Evolutionary conservation across 139 green algal genomes (phyloP).

Genomic region (Haematococcus lacustris): DNA sequence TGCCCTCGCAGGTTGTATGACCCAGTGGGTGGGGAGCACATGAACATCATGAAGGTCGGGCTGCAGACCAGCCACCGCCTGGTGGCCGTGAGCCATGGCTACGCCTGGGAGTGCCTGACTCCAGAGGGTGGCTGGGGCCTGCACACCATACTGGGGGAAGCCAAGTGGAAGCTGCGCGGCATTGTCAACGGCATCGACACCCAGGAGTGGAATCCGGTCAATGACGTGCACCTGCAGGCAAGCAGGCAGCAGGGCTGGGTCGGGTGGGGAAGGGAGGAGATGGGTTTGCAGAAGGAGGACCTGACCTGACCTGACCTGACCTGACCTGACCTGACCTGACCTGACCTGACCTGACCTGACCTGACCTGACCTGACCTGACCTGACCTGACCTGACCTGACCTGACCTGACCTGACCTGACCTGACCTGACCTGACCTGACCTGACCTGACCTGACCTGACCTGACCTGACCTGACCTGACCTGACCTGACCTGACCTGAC

Average conservation of each 20-base stretch:
- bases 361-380: too few species aligned
- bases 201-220: conserved; percentile 31
- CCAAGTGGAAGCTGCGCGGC: conserved; percentile 84
- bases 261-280: background rate
- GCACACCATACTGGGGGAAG: conserved; percentile 71
- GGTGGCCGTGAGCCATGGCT: conserved; percentile 78
- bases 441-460: too few species aligned
- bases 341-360: too few species aligned
- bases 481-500: too few species aligned
- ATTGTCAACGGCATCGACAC: conserved; percentile 97
- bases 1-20: conserved; percentile 55
- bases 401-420: too few species aligned
- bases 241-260: background rate
- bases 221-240: conserved; percentile 44
- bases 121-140: conserved; percentile 91
- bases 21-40: conserved; percentile 92
- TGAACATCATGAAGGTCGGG: conserved; percentile 96
- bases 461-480: too few species aligned
- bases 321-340: too few species aligned
- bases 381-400: too few species aligned
- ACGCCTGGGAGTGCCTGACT: conserved; percentile 96
- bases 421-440: too few species aligned
- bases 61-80: conserved; percentile 75
- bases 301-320: background rate
- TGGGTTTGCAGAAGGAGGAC: background rate